Percentiles rank a stretch among this genome's conserved stretches.
These are phyloP conservation scores for Thermochaetoides dissita DNA, from an alignment of 2,329 filamentous ascomycete genomes.

Conservation along the genomic window DNA sequence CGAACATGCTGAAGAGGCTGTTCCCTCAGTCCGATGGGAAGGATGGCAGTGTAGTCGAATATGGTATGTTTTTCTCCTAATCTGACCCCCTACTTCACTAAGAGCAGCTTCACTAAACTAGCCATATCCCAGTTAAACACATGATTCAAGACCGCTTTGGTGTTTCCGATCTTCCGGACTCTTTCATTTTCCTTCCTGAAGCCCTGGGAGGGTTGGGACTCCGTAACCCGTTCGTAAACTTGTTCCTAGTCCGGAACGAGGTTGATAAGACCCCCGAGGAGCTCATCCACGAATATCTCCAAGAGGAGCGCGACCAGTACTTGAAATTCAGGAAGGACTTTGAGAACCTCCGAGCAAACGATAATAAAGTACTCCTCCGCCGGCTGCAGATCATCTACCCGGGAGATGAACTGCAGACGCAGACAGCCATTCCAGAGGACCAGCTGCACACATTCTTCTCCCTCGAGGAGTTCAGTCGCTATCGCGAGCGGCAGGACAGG, in stretches of 20 bases:
- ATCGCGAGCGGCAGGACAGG: conserved; percentile 17
- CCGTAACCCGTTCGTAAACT: conserved; percentile 30
- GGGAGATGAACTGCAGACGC: conserved; percentile 2
- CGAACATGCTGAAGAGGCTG: conserved; percentile 26
- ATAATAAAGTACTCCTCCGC: background rate
- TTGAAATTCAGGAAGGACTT: conserved; percentile 15
- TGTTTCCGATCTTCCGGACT: conserved; percentile 26
- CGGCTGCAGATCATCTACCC: conserved; percentile 8
- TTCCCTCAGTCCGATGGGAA: conserved; percentile 17
- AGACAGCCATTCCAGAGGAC: conserved; percentile 4
- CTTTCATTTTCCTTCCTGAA: conserved; percentile 32
- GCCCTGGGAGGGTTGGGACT: conserved; percentile 32
- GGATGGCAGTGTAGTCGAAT: conserved; percentile 17
- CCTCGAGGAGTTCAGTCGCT: conserved; percentile 23
- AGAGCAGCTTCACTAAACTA: no score
- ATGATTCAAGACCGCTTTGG: conserved; percentile 23
- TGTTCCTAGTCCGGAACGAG: conserved; percentile 24
- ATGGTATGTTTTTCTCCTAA: conserved; percentile 9
- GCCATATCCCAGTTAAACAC: conserved; percentile 12
- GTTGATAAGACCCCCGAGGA: conserved; percentile 13
- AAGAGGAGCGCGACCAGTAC: conserved; percentile 16
- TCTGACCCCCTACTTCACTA: no score
- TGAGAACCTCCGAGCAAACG: conserved; percentile 9
- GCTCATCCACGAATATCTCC: conserved; percentile 15
- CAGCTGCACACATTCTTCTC: conserved; percentile 19